Evolutionary conservation across 2,329 filamentous ascomycete species (phyloP).

Genomic region (Aspergillus calidoustus): DNA sequence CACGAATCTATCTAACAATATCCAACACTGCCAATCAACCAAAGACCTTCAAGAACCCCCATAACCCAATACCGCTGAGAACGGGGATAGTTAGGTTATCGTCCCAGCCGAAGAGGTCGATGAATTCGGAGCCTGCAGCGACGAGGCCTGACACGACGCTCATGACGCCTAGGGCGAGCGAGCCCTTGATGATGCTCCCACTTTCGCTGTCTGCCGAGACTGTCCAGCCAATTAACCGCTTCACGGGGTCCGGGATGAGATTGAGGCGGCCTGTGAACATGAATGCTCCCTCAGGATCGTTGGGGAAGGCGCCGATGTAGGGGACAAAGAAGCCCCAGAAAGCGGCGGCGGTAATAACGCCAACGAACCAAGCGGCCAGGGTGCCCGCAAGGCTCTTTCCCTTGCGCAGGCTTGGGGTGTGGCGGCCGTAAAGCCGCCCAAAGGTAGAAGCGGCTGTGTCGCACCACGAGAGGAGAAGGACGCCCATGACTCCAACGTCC

Average conservation of each 20-base stretch:
- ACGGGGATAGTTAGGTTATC: constrained; percentile 97
- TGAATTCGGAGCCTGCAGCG: constrained; percentile 84
- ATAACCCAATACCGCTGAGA: constrained; percentile 84
- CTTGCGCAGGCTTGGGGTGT: constrained; percentile 80
- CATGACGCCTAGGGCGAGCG: constrained; percentile 76
- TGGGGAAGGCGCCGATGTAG: constrained; percentile 65
- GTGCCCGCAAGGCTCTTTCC: constrained; percentile 94
- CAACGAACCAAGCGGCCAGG: constrained; percentile 79
- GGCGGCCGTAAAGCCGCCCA: constrained; percentile 83
- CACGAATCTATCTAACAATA: constrained; percentile 9
- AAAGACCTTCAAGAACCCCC: constrained; percentile 89
- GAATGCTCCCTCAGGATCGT: constrained; percentile 71
- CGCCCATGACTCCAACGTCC: constrained; percentile 86
- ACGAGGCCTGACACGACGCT: constrained; percentile 87
- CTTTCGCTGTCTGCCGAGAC: constrained; percentile 28
- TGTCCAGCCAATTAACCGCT: constrained; percentile 65
- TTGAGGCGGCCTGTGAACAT: constrained; percentile 80
- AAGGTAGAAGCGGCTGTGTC: constrained; percentile 97
- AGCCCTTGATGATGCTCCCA: constrained; percentile 67
- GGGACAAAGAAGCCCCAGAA: constrained; percentile 91
- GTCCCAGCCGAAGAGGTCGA: constrained; percentile 92
- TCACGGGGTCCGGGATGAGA: constrained; percentile 64
- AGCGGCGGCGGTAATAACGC: constrained; percentile 77
- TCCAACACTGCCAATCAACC: constrained; percentile 45
- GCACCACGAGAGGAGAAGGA: constrained; percentile 94